Conservation (phyloP, 164 flowering plant species). For the Dillenia turbinata region DNA sequence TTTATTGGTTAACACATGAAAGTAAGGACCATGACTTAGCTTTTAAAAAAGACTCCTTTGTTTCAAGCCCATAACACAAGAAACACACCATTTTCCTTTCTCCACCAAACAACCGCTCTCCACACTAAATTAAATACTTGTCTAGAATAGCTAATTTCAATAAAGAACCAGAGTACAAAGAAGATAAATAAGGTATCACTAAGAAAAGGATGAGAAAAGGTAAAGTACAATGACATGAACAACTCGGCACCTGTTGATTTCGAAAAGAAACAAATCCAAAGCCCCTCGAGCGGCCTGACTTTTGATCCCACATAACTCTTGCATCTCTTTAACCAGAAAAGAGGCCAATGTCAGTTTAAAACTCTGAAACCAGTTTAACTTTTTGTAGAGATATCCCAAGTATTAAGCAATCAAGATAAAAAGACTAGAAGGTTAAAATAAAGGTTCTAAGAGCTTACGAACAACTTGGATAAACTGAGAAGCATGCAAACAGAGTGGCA, state of each 20-base stretch:
- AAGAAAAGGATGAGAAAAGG: not conserved
- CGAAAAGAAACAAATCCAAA: conserved; percentile 99
- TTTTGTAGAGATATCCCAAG: not conserved
- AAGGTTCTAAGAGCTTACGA: conserved; percentile 61
- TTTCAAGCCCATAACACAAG: too few species aligned
- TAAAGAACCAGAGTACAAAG: not conserved
- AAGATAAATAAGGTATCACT: not conserved
- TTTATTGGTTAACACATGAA: too few species aligned
- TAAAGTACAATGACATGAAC: not conserved
- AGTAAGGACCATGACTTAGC: too few species aligned
- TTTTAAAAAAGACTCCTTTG: too few species aligned
- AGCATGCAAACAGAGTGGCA: conserved; percentile 86
- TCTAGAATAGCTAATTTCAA: too few species aligned
- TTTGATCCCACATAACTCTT: conserved; percentile 84
- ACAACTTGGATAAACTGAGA: conserved; percentile 88
- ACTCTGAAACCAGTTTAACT: too few species aligned
- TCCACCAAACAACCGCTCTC: too few species aligned
- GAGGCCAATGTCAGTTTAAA: too few species aligned
- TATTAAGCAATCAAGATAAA: not conserved
- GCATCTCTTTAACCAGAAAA: conserved; percentile 51
- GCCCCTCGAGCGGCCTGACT: conserved; percentile 98
- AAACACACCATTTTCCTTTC: too few species aligned
- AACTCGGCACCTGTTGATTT: conserved; percentile 69
- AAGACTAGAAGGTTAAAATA: conserved; percentile 3
- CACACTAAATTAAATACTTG: too few species aligned